These are phyloP conservation scores for Moringa oleifera DNA, from an alignment of 345 rosid genomes.

Conservation along the genomic window DNA sequence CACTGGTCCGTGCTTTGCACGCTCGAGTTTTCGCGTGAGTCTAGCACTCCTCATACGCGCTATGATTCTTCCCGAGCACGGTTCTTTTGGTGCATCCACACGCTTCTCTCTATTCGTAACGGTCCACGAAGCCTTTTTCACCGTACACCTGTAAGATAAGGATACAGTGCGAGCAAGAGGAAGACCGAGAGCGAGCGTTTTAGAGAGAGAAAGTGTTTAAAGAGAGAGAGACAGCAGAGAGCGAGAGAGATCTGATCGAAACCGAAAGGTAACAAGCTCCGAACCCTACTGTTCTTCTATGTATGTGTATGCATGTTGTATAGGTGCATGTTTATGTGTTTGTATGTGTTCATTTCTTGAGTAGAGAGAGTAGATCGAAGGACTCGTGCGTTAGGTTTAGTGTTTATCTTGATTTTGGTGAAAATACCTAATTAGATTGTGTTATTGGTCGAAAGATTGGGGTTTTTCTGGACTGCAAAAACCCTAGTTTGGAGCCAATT, in stretches of 20 bases:
- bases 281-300: constrained; percentile 5
- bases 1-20: not conserved
- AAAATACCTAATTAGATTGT: constrained; percentile 1
- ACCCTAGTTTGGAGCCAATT: constrained; percentile 10
- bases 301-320: not conserved
- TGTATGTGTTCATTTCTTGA: not conserved
- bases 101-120: constrained; percentile 17
- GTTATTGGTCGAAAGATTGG: constrained; percentile 7
- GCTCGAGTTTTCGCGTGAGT: constrained; percentile 1
- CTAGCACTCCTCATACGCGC: not conserved
- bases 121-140: constrained; percentile 17
- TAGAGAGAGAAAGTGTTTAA: constrained; percentile 25
- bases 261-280: constrained; percentile 13
- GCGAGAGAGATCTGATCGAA: constrained; percentile 27
- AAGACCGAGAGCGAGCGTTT: not conserved
- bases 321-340: not conserved
- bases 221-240: constrained; percentile 25
- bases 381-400: constrained; percentile 4
- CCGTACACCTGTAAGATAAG: constrained; percentile 48
- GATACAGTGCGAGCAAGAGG: constrained; percentile 12
- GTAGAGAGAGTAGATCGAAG: constrained; percentile 10
- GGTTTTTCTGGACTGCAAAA: constrained; percentile 12
- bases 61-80: constrained; percentile 20
- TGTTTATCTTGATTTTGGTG: not conserved
- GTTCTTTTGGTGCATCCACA: constrained; percentile 26